Base-by-base conservation (phyloP, 176 grass and related monocot genomes). In the Secale cereale region DNA sequence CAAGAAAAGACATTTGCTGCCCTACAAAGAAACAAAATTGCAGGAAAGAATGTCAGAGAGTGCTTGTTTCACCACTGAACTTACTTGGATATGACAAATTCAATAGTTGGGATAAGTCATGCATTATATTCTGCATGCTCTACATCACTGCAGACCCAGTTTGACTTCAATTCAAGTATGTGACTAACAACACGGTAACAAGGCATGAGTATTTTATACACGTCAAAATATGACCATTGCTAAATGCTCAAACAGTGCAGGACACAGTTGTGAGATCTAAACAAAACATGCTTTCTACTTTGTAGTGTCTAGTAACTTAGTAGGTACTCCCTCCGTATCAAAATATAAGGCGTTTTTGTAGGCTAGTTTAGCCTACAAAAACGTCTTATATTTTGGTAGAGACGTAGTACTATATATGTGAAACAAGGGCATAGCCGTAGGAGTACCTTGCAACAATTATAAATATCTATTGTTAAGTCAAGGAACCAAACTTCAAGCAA, bases 361-460 rank as follows among this genome's bases (percentile, higher is more conserved):
- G 6, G 7, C 37, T 39, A 39, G 2, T 0, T 0, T 48, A 48
- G 45, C 4, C 4, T 16, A 5, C 13, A 16, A 48, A 48, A 48
- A 5, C 4, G 4, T 16, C 45, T 48, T 48, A 48, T 48, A 48
- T 48, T 48, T 48, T 52, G 15, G 15, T 7, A 50, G 5, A 2
- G 48, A 52, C 16, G 48, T 0, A 48, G 48, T 73, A 76, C 2
- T 45, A 79, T n/a, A 78, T 54, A 70, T 66, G 31, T 39, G 45
- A 64, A 85, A 62, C 4, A 4, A 46, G 41, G 65, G 59, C 8
- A 0, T 79, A 78, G 30, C 56, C 3, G 0, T 79, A 81, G 29
- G 56, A 90, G 68, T 98, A 98, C 97, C 97, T 93, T 77, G 97
- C 97, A 87, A 98, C 76, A 33, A 93, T 83, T 82, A 98, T 98